A percentile compares a stretch with the other conserved stretches of the same genome.
These are phyloP conservation scores for Pyrenula massariospora DNA, from an alignment of 495 filamentous ascomycete genomes.

Conservation along the genomic window DNA sequence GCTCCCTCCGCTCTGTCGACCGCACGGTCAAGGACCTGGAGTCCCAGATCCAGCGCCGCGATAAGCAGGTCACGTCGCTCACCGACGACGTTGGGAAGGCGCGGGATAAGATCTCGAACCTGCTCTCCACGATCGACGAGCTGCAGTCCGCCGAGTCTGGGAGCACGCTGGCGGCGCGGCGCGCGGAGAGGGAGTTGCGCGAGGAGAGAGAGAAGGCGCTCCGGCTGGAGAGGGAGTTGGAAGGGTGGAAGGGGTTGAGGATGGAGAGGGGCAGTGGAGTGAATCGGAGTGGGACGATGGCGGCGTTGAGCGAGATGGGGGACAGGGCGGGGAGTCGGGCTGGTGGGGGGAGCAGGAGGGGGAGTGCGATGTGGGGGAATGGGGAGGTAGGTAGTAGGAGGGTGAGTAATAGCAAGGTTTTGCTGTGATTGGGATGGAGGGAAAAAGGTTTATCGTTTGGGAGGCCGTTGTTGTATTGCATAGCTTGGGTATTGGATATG, in stretches of 20 bases:
- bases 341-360: constrained; percentile 5
- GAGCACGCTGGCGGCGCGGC: constrained; percentile 64
- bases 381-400: constrained; percentile 11
- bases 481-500: not conserved
- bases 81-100: constrained; percentile 69
- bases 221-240: constrained; percentile 77
- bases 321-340: constrained; percentile 6
- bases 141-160: constrained; percentile 75
- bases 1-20: constrained; percentile 85
- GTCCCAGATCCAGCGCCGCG: constrained; percentile 80
- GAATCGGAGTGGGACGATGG: constrained; percentile 20
- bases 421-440: constrained; percentile 5
- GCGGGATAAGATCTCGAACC: constrained; percentile 80
- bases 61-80: constrained; percentile 70
- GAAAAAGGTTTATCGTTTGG: not conserved
- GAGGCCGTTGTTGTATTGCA: not conserved
- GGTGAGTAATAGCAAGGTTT: constrained; percentile 18
- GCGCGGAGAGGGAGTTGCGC: constrained; percentile 79
- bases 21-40: constrained; percentile 90
- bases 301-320: constrained; percentile 14
- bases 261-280: constrained; percentile 42
- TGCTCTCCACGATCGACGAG: constrained; percentile 85
- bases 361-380: not conserved
- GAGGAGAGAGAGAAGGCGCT: constrained; percentile 80
- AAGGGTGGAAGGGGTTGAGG: constrained; percentile 68